Evolutionary conservation across 345 rosid genomes (phyloP).

Genomic region (Eucalyptus leucophloia): DNA sequence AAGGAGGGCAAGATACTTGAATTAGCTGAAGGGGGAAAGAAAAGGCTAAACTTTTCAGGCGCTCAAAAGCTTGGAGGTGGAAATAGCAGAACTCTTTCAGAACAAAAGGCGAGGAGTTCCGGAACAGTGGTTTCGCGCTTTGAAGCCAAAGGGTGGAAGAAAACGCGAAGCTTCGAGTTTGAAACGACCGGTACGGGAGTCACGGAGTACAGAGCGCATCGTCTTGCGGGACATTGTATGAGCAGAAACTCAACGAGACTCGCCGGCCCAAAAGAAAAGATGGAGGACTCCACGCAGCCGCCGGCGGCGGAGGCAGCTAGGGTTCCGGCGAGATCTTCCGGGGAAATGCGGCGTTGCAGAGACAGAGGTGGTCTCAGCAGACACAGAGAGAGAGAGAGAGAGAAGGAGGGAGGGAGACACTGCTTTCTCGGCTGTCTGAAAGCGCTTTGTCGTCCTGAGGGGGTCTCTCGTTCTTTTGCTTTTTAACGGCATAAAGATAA

Average conservation of each 20-base stretch:
- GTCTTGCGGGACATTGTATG: neutral
- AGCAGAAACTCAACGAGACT: neutral
- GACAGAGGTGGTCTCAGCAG: neutral
- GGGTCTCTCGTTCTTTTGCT: neutral
- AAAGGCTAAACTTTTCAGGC: neutral
- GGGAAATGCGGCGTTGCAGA: neutral
- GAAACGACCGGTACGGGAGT: neutral
- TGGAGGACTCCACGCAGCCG: neutral
- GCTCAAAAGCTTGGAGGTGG: neutral
- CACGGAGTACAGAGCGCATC: neutral
- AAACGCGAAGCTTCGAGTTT: neutral
- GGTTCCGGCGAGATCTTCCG: neutral
- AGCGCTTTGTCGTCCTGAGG: neutral
- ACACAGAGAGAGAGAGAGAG: neutral
- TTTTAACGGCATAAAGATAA: conserved; percentile 2
- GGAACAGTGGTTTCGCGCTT: neutral
- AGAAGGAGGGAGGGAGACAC: neutral
- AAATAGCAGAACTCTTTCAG: neutral
- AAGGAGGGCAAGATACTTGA: neutral
- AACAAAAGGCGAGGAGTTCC: neutral
- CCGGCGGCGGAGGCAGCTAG: neutral
- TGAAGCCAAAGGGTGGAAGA: neutral
- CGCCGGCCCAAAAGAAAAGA: neutral
- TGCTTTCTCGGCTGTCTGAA: neutral
- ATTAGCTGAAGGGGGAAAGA: neutral